Percentiles rank a stretch among this genome's conserved stretches.
phyloP scores from a whole-genome alignment of 306 rosid species.

The Cicer judaicum region DNA sequence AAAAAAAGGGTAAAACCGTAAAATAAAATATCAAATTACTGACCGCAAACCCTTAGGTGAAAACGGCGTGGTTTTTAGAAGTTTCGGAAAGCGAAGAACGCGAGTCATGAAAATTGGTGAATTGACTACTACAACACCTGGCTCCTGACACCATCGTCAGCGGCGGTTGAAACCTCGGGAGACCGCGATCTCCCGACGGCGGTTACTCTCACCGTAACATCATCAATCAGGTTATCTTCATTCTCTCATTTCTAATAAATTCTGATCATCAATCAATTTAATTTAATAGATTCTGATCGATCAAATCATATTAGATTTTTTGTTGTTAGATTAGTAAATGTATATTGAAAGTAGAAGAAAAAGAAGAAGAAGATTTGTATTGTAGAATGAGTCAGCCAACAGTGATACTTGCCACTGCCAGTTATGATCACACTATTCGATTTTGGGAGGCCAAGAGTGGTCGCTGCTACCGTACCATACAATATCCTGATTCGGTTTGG shows the following conservation, averaged over 20 bases:
- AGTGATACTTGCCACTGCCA: conserved; percentile 93
- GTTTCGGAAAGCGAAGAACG: neutral
- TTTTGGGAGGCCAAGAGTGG: conserved; percentile 99
- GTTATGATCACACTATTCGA: conserved; percentile 95
- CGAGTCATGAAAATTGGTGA: conserved; percentile 16
- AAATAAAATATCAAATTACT: neutral
- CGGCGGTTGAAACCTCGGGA: conserved; percentile 20
- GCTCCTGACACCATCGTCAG: conserved; percentile 10
- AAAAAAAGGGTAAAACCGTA: neutral
- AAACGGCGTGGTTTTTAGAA: conserved; percentile 40
- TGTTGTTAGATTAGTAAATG: conserved; percentile 38
- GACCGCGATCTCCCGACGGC: conserved; percentile 7
- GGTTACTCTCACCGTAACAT: neutral
- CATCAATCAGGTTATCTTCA: conserved; percentile 3
- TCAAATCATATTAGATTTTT: neutral
- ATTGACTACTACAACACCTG: conserved; percentile 31
- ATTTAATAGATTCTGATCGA: neutral
- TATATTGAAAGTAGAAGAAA: conserved; percentile 18
- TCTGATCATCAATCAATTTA: neutral
- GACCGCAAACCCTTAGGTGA: neutral
- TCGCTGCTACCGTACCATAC: conserved; percentile 96
- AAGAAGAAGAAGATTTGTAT: conserved; percentile 16
- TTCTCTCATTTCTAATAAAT: neutral
- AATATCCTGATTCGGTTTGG: conserved; percentile 92
- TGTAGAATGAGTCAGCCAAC: conserved; percentile 83